Conservation (phyloP, 116 monocot genomes). For the Iris pallida region DNA sequence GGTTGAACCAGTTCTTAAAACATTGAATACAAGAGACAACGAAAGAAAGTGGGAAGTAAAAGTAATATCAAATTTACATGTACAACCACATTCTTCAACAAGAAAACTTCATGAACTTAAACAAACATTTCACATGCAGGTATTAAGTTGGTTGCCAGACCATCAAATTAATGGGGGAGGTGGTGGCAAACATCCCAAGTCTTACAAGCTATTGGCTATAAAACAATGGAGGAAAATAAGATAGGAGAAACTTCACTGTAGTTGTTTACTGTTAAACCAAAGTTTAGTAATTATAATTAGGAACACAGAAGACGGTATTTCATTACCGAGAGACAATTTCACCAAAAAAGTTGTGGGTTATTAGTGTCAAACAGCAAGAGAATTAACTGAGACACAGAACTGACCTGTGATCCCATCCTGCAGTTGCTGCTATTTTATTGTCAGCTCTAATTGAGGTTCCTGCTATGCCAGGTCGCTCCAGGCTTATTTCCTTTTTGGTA, state of each 20-base stretch:
- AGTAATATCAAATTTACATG: too few species aligned
- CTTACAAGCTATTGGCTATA: too few species aligned
- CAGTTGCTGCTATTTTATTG: constrained; percentile 85
- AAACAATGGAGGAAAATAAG: too few species aligned
- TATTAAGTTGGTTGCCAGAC: too few species aligned
- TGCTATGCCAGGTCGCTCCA: constrained; percentile 79
- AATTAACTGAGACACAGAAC: constrained; percentile 1
- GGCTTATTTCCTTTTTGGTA: constrained; percentile 57
- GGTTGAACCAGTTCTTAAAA: too few species aligned
- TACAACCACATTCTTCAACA: too few species aligned
- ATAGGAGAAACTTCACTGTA: neutral
- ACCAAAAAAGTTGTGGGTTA: neutral
- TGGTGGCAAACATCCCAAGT: too few species aligned
- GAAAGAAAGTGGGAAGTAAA: too few species aligned
- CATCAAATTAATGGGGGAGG: too few species aligned
- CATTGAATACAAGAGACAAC: too few species aligned
- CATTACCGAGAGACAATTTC: neutral
- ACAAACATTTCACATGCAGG: too few species aligned
- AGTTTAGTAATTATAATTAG: neutral
- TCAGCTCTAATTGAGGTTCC: constrained; percentile 72
- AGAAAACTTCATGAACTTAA: too few species aligned
- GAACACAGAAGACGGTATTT: neutral
- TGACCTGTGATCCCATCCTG: constrained; percentile 96
- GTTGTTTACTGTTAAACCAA: neutral
- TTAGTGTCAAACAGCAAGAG: neutral